Conservation (phyloP, 352 stramenopile genomes). For the Phytopythium helicoides region DNA sequence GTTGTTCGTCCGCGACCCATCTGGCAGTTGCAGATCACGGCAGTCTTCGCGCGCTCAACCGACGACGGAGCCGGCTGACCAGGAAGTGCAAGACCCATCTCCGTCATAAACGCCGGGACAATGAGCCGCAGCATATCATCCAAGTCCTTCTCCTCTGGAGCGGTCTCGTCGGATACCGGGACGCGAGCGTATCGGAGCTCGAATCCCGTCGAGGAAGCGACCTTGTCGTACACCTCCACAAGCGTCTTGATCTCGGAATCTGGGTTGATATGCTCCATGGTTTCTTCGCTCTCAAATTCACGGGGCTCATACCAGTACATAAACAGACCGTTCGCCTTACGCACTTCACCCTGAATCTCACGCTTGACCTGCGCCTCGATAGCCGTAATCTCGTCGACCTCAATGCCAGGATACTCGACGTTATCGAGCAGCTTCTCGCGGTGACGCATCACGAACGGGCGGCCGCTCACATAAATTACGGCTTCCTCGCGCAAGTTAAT, state of each 20-base stretch:
- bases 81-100: constrained; percentile 36
- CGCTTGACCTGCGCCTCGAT: constrained; percentile 86
- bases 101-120: constrained; percentile 58
- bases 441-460: constrained; percentile 85
- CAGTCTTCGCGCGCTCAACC: constrained; percentile 22
- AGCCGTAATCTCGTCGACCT: constrained; percentile 84
- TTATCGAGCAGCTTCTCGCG: constrained; percentile 82
- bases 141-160: constrained; percentile 87
- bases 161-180: constrained; percentile 88
- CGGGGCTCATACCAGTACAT: constrained; percentile 84
- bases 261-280: constrained; percentile 75
- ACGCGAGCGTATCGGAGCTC: constrained; percentile 81
- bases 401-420: constrained; percentile 86
- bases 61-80: background rate
- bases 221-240: constrained; percentile 65
- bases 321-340: constrained; percentile 70
- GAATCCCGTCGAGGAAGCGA: constrained; percentile 41
- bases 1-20: constrained; percentile 88
- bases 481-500: constrained; percentile 91
- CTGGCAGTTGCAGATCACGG: constrained; percentile 90
- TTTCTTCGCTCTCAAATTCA: constrained; percentile 79
- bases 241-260: constrained; percentile 76
- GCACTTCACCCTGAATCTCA: constrained; percentile 79
- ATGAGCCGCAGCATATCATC: constrained; percentile 85
- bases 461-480: constrained; percentile 87